These are phyloP conservation scores for Fusarium ambrosium DNA, from an alignment of 2,329 filamentous ascomycete species.

Conservation along the genomic window DNA sequence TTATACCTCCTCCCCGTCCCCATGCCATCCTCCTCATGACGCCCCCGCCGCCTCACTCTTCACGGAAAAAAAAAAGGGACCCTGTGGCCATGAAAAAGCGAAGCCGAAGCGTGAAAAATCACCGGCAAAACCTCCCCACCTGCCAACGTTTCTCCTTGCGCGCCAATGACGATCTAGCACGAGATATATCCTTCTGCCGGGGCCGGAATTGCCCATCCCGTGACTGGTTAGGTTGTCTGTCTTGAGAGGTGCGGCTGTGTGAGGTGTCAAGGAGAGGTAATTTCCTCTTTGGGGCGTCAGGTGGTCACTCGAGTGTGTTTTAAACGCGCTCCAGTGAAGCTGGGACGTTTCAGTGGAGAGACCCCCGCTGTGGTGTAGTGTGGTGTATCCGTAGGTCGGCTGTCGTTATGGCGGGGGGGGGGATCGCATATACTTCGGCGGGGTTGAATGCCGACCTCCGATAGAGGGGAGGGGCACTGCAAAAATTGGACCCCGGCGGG, in stretches of 20 bases:
- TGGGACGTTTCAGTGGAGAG: conserved; percentile 4
- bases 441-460: conserved; percentile 12
- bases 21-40: conserved; percentile 5
- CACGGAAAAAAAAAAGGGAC: not conserved
- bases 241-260: conserved; percentile 45
- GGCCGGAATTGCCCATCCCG: conserved; percentile 14
- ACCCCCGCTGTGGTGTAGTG: not conserved
- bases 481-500: conserved; percentile 2
- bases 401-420: not conserved
- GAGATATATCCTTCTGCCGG: conserved; percentile 5
- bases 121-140: not conserved
- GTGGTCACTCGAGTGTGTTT: not conserved
- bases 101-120: conserved; percentile 4
- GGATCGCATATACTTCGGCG: conserved; percentile 1
- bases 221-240: conserved; percentile 33
- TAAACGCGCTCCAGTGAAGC: not conserved
- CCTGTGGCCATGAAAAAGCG: conserved; percentile 7
- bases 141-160: conserved; percentile 26
- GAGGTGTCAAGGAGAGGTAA: conserved; percentile 14
- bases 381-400: no score
- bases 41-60: conserved; percentile 9
- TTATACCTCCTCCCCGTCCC: conserved; percentile 12
- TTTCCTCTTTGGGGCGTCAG: conserved; percentile 29
- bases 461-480: not conserved
- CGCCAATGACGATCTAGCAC: conserved; percentile 39